phyloP scores from a whole-genome alignment of 805 yeast genomes.

The Schwanniomyces pseudopolymorphus region DNA sequence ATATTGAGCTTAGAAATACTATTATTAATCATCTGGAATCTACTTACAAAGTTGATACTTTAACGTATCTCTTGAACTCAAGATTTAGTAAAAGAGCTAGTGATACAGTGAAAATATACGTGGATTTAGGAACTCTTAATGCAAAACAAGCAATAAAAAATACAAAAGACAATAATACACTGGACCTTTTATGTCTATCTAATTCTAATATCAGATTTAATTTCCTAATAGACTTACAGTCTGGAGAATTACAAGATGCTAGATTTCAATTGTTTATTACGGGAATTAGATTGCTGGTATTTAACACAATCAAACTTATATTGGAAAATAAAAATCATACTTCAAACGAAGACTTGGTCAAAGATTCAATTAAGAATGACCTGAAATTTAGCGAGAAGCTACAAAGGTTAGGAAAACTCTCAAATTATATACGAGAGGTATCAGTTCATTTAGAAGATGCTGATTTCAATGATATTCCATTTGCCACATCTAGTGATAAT shows the following conservation, averaged over 20 bases:
- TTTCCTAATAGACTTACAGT: conserved; percentile 12
- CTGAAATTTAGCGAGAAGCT: not conserved
- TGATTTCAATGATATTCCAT: conserved; percentile 28
- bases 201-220: conserved; percentile 14
- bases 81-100: conserved; percentile 16
- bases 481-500: conserved; percentile 22
- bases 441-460: conserved; percentile 28
- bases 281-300: conserved; percentile 21
- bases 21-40: conserved; percentile 5
- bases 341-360: too few species aligned
- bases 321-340: not conserved
- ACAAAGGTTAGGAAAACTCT: not conserved
- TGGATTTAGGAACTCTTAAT: conserved; percentile 2
- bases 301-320: conserved; percentile 17
- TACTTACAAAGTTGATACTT: conserved; percentile 15
- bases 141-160: not conserved
- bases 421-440: conserved; percentile 3
- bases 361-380: not conserved
- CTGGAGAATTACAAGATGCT: conserved; percentile 19
- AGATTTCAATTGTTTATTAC: conserved; percentile 18
- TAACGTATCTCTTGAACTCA: conserved; percentile 18
- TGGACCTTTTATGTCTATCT: conserved; percentile 5
- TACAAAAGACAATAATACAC: conserved; percentile 1
- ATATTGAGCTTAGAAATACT: conserved; percentile 18
- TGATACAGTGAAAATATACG: conserved; percentile 17